These are phyloP conservation scores for Hyphopichia khmerensis DNA, from an alignment of 1,139 yeast species.

Conservation along the genomic window DNA sequence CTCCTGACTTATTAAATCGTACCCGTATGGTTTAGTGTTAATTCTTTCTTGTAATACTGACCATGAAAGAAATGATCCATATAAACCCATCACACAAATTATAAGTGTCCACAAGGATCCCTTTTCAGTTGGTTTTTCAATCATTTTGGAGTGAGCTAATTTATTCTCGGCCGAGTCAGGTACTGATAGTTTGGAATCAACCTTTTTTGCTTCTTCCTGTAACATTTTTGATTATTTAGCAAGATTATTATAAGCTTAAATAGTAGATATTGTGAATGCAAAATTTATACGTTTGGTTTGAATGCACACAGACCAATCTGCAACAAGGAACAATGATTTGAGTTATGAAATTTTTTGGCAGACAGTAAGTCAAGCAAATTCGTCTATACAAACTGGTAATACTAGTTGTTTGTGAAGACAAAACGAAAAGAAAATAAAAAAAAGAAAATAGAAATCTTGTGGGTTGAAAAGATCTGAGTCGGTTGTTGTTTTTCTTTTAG, in stretches of 20 bases:
- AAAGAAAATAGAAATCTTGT: too few relatives aligned
- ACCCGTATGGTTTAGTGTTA: constrained; percentile 73
- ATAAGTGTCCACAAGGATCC: constrained; percentile 28
- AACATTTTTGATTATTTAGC: background rate
- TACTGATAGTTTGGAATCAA: background rate
- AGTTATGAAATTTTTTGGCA: background rate
- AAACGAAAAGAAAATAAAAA: background rate
- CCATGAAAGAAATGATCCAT: constrained; percentile 86
- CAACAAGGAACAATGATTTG: background rate
- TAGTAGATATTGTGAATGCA: background rate
- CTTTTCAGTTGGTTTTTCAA: constrained; percentile 12
- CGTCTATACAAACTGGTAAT: background rate
- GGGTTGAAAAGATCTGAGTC: background rate
- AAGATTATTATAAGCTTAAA: background rate
- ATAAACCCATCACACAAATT: constrained; percentile 70
- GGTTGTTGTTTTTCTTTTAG: background rate
- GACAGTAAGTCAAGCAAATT: background rate
- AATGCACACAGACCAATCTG: background rate
- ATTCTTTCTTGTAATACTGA: constrained; percentile 88
- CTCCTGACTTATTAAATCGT: constrained; percentile 27
- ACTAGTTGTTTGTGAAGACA: background rate
- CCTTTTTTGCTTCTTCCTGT: background rate
- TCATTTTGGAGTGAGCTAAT: constrained; percentile 12
- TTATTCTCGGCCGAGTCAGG: background rate
- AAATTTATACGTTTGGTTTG: background rate